Percentiles rank a stretch among this genome's conserved stretches.
These are phyloP conservation scores for Triadica sebifera DNA, from an alignment of 345 rosid genomes.

Conservation along the genomic window DNA sequence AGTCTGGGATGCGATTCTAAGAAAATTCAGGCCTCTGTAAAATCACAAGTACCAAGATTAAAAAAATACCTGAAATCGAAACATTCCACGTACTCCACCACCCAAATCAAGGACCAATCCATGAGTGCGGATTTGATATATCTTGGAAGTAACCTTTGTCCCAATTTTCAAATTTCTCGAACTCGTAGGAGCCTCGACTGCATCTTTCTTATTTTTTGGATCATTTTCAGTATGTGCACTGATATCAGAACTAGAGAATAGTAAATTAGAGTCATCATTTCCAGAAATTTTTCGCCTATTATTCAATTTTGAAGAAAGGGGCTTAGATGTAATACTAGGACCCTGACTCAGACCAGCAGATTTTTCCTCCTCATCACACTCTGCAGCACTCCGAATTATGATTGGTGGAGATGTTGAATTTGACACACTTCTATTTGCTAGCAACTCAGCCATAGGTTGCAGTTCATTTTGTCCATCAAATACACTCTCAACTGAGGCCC, in stretches of 20 bases:
- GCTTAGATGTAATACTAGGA: conserved; percentile 35
- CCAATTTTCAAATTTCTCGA: conserved; percentile 63
- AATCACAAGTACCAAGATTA: neutral
- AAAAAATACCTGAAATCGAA: conserved; percentile 62
- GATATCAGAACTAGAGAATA: conserved; percentile 15
- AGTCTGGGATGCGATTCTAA: neutral
- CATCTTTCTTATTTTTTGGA: conserved; percentile 22
- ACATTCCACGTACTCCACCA: conserved; percentile 86
- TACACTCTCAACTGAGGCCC: conserved; percentile 40
- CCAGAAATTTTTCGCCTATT: conserved; percentile 23
- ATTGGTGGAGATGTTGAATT: conserved; percentile 46
- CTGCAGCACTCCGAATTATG: conserved; percentile 76
- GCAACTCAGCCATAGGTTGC: conserved; percentile 30
- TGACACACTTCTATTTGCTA: conserved; percentile 13
- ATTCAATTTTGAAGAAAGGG: conserved; percentile 21
- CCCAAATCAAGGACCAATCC: conserved; percentile 96
- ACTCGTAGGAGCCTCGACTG: conserved; percentile 27
- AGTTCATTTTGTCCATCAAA: conserved; percentile 40
- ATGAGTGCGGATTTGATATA: conserved; percentile 57
- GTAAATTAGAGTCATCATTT: conserved; percentile 22
- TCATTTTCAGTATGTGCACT: conserved; percentile 4
- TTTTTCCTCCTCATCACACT: conserved; percentile 82
- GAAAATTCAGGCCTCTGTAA: neutral
- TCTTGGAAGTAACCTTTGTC: conserved; percentile 57
- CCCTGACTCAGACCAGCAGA: conserved; percentile 32